phyloP scores from a whole-genome alignment of 2,329 filamentous ascomycete genomes.

The Coniochaeta sp. region DNA sequence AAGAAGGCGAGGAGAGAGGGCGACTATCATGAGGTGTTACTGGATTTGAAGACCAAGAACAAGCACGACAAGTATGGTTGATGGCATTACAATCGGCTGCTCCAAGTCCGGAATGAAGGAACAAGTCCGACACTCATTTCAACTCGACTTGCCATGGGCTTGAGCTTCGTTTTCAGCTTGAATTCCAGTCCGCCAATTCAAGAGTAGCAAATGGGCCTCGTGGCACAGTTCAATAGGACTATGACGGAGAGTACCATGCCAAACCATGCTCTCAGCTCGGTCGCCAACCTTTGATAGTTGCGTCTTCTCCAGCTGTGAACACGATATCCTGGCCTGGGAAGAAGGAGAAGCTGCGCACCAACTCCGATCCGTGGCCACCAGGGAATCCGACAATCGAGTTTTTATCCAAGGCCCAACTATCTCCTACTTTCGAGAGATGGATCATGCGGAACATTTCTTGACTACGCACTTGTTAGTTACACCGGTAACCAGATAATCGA shows the following conservation, averaged over 20 bases:
- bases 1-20: conserved; percentile 81
- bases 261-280: conserved; percentile 14
- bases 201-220: not conserved
- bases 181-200: not conserved
- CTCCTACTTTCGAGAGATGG: conserved; percentile 44
- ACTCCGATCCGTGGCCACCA: conserved; percentile 56
- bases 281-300: conserved; percentile 50
- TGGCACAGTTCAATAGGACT: not conserved
- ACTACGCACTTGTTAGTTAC: conserved; percentile 23
- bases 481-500: not conserved
- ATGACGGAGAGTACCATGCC: not conserved
- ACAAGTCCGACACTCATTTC: not conserved
- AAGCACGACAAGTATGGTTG: conserved; percentile 81
- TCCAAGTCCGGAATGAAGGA: too few species aligned
- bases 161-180: not conserved
- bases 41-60: conserved; percentile 83
- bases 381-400: conserved; percentile 50
- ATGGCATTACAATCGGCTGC: conserved; percentile 10
- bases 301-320: conserved; percentile 53
- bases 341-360: conserved; percentile 58
- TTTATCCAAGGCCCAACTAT: conserved; percentile 46
- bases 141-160: not conserved
- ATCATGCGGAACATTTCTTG: conserved; percentile 52
- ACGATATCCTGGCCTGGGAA: conserved; percentile 52
- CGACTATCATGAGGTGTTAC: conserved; percentile 78